Evolutionary conservation across 2,329 filamentous ascomycete species (phyloP).

Genomic region (Trichoderma oligosporum): DNA sequence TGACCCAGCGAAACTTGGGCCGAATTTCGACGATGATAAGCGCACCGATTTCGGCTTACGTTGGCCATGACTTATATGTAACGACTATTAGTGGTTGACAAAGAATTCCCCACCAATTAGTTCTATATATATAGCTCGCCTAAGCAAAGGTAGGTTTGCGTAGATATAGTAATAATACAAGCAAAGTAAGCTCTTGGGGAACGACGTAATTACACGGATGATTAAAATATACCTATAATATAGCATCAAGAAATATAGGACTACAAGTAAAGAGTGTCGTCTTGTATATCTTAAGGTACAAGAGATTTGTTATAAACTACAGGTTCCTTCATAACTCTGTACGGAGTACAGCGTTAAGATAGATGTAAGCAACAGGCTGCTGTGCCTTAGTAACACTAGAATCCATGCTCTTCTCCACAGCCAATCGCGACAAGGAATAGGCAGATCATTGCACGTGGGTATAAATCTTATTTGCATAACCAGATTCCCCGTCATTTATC

Average conservation of each 20-base stretch:
- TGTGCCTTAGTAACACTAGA: background rate
- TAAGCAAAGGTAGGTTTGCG: background rate
- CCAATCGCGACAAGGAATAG: background rate
- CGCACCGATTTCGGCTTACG: conserved; percentile 23
- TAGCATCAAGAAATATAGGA: no score
- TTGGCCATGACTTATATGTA: conserved; percentile 3
- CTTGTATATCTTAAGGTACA: no score
- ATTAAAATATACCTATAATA: no score
- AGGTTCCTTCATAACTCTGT: no score
- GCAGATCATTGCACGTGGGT: conserved; percentile 4
- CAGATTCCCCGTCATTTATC: background rate
- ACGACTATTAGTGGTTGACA: conserved; percentile 1
- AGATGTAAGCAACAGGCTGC: background rate
- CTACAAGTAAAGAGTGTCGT: background rate
- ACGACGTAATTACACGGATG: no score
- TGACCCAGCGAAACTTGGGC: conserved; percentile 14
- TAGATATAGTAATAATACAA: background rate
- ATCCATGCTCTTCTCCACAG: background rate
- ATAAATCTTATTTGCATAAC: background rate
- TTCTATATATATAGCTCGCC: conserved; percentile 4
- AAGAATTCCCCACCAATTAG: background rate
- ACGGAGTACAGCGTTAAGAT: background rate
- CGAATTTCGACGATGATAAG: conserved; percentile 23
- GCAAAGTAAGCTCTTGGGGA: background rate
- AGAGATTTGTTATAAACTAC: no score